Evolutionary conservation across 257 asterid genomes (phyloP).

Genomic region (Perilla frutescens): DNA sequence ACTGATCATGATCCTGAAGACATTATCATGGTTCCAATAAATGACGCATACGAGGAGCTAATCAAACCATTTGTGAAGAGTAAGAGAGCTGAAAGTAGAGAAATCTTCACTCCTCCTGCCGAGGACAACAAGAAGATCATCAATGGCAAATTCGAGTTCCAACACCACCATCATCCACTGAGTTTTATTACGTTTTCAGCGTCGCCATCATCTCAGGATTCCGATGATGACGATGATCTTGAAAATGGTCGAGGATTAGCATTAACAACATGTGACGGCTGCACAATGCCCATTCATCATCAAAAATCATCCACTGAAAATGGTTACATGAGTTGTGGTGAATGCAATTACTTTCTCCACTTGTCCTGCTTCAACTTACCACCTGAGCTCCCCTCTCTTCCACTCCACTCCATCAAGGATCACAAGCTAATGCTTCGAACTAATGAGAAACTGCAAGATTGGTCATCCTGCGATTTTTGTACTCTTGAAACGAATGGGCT

Average conservation of each 20-base stretch:
- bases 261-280: background rate
- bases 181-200: background rate
- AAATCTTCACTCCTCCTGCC: background rate
- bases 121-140: background rate
- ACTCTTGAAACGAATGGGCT: background rate
- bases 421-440: background rate
- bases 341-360: slow-evolving; percentile 18
- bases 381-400: background rate
- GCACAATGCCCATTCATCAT: background rate
- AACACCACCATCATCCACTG: background rate
- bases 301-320: too few species aligned
- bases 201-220: too few species aligned
- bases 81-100: too few species aligned
- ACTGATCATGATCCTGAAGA: background rate
- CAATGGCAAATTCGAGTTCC: too few species aligned
- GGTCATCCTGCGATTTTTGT: background rate
- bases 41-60: background rate
- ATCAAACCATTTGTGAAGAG: background rate
- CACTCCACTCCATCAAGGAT: background rate
- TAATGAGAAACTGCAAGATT: background rate
- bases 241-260: background rate
- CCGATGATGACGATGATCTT: background rate
- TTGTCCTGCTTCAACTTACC: slow-evolving; percentile 12
- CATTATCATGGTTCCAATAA: background rate
- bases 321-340: background rate